These are phyloP conservation scores for Prunus kanzakura DNA, from an alignment of 306 rosid genomes.

Conservation along the genomic window DNA sequence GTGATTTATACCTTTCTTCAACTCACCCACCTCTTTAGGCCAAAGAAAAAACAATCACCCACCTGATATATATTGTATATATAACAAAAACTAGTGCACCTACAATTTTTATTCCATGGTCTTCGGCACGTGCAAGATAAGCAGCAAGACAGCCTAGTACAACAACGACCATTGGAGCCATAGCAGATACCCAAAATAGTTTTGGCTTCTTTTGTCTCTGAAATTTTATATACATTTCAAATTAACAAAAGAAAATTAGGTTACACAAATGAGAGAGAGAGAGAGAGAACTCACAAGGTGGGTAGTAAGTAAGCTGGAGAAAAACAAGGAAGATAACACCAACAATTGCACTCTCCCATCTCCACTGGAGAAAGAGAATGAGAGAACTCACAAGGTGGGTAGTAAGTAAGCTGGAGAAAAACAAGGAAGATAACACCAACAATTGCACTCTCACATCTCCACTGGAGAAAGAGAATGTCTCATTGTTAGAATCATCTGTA, in stretches of 20 bases:
- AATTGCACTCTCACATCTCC: slow-evolving; percentile 64
- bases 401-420: slow-evolving; percentile 36
- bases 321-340: slow-evolving; percentile 50
- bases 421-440: slow-evolving; percentile 47
- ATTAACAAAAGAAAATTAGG: too few relatives aligned
- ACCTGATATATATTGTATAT: neutral
- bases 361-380: slow-evolving; percentile 44
- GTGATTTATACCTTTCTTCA: slow-evolving; percentile 76
- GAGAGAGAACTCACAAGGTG: too few relatives aligned
- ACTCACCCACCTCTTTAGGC: slow-evolving; percentile 56
- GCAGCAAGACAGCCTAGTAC: slow-evolving; percentile 51
- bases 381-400: too few relatives aligned
- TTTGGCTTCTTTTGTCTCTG: slow-evolving; percentile 60
- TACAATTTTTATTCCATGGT: slow-evolving; percentile 73
- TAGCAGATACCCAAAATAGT: slow-evolving; percentile 82
- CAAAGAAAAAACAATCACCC: neutral
- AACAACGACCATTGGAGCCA: slow-evolving; percentile 64
- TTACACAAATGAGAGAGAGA: too few relatives aligned
- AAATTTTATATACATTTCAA: neutral
- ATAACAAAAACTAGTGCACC: neutral
- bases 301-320: slow-evolving; percentile 23
- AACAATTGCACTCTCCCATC: slow-evolving; percentile 63
- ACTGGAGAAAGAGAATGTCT: slow-evolving; percentile 35
- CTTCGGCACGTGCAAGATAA: slow-evolving; percentile 44
- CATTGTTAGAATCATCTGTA: too few relatives aligned